Evolutionary conservation across 805 yeast genomes (phyloP), one percentile per base, ranked within the genome.

Genomic region (Wickerhamomyces rabaulensis): DNA sequence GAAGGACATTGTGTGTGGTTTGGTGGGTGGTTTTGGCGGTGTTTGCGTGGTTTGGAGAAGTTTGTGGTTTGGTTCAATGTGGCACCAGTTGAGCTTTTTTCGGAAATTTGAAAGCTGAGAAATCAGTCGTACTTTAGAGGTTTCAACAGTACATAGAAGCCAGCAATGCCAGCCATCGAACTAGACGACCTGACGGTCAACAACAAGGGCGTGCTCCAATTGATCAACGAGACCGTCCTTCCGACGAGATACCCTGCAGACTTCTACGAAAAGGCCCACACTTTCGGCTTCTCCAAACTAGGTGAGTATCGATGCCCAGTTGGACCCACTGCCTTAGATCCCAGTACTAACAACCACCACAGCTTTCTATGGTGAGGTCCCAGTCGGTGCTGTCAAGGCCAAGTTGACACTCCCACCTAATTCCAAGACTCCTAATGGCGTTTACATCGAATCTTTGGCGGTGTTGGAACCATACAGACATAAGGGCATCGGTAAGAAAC

Each of bases 311-410:
- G n/a, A n/a, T n/a, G n/a, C n/a, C n/a, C n/a, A n/a, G n/a, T n/a
- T n/a, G n/a, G n/a, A n/a, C n/a, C n/a, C n/a, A n/a, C n/a, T n/a
- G n/a, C n/a, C n/a, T n/a, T n/a, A n/a, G n/a, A n/a, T n/a, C n/a
- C n/a, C n/a, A 36, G 27, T 46, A 19, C 44, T 44, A 21, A 41
- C 23, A 10, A 20, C n/a, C 27, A 56, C 58, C 42, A 40, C 58
- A 46, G 86, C 84, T 0, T 86, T 72, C 65, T 84, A 74, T 63
- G 76, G 84, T 42, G 96, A 85, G 57, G 76, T 86, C 6, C 89
- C 96, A 8, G 92, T 89, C 4, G 96, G 94, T 15, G 84, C 81
- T 4, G 67, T 89, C 42, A 80, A 82, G 50, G 83, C 85, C 46
- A 73, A 70, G 53, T 64, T 72, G 9, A 66, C 75, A 44, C 71